Percentiles rank a stretch among this genome's conserved stretches.
Evolutionary conservation across 495 filamentous ascomycete genomes (phyloP).

Genomic region (Haplographium delicatum): DNA sequence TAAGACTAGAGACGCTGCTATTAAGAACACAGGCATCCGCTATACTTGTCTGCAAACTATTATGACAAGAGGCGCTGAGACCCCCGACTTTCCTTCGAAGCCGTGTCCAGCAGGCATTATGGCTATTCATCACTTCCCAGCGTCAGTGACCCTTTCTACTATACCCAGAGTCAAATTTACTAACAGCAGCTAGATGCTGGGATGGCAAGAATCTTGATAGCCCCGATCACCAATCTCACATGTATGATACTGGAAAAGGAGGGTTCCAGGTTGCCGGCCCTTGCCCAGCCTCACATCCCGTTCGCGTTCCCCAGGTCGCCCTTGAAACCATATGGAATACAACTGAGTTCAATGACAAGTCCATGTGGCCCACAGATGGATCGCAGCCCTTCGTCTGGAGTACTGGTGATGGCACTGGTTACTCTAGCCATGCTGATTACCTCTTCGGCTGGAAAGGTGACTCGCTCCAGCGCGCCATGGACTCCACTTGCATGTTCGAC

Average conservation of each 20-base stretch:
- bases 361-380: conserved; percentile 42
- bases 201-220: conserved; percentile 66
- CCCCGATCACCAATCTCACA: conserved; percentile 49
- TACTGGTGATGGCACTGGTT: conserved; percentile 45
- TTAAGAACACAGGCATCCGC: conserved; percentile 37
- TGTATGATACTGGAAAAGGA: conserved; percentile 26
- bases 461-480: conserved; percentile 56
- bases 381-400: conserved; percentile 41
- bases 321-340: conserved; percentile 55
- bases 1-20: conserved; percentile 20
- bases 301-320: conserved; percentile 51
- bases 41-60: conserved; percentile 44
- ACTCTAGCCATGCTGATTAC: conserved; percentile 67
- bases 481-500: conserved; percentile 44
- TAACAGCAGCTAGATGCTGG: conserved; percentile 56
- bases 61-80: conserved; percentile 32
- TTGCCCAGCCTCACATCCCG: conserved; percentile 47
- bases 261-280: conserved; percentile 38
- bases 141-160: conserved; percentile 34
- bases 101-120: conserved; percentile 62
- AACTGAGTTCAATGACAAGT: conserved; percentile 34
- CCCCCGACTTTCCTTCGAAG: conserved; percentile 43
- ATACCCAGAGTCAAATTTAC: background rate
- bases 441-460: conserved; percentile 69
- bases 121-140: conserved; percentile 76